These are phyloP conservation scores for Fusarium albosuccineum DNA, from an alignment of 2,329 filamentous ascomycete genomes.

Conservation along the genomic window DNA sequence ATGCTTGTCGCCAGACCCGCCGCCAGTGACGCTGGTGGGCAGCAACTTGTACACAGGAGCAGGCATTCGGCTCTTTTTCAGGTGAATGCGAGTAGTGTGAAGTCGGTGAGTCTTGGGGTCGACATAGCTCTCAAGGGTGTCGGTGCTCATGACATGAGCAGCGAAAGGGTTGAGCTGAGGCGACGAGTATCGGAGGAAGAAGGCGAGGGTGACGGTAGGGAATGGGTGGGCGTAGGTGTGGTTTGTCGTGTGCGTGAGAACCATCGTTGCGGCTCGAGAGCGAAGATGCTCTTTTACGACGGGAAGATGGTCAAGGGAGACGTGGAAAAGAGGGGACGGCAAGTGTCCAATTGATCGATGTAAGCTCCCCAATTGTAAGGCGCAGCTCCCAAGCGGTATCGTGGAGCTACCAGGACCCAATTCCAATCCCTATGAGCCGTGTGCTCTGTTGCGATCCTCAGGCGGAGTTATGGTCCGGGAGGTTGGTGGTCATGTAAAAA, in stretches of 20 bases:
- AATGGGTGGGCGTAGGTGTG: slow-evolving; percentile 85
- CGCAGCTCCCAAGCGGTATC: slow-evolving; percentile 7
- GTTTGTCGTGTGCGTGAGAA: slow-evolving; percentile 74
- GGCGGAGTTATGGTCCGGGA: slow-evolving; percentile 29
- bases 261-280: slow-evolving; percentile 60
- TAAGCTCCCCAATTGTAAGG: slow-evolving; percentile 10
- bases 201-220: slow-evolving; percentile 87
- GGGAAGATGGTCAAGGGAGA: slow-evolving; percentile 17
- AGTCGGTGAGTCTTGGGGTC: slow-evolving; percentile 81
- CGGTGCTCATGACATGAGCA: slow-evolving; percentile 84
- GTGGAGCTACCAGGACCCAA: slow-evolving; percentile 12
- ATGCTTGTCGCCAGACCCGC: slow-evolving; percentile 74
- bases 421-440: slow-evolving; percentile 31
- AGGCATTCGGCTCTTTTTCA: slow-evolving; percentile 85
- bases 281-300: slow-evolving; percentile 28
- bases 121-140: slow-evolving; percentile 81
- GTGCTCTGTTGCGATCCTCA: slow-evolving; percentile 30
- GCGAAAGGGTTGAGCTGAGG: slow-evolving; percentile 81
- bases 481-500: slow-evolving; percentile 44
- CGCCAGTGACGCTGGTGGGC: slow-evolving; percentile 76
- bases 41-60: slow-evolving; percentile 81
- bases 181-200: slow-evolving; percentile 87
- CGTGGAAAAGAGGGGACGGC: slow-evolving; percentile 7
- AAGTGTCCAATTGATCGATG: slow-evolving; percentile 33
- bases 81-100: slow-evolving; percentile 82